These are phyloP conservation scores for Eutrema heterophyllum DNA, from an alignment of 345 rosid genomes.

Conservation along the genomic window DNA sequence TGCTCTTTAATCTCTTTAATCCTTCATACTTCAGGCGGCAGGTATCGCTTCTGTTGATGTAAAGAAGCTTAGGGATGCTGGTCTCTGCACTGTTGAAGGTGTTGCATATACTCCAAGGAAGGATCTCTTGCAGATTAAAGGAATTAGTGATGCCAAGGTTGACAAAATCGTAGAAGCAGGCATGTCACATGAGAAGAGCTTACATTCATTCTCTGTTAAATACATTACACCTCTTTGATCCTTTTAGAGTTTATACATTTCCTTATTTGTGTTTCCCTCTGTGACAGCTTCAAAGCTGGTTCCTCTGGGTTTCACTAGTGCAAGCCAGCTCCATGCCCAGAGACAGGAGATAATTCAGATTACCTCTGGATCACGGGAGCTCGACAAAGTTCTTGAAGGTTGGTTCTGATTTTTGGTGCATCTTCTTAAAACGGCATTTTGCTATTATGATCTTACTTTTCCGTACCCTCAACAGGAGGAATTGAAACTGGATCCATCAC, in stretches of 20 bases:
- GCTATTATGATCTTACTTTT: constrained; percentile 12
- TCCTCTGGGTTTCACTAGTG: constrained; percentile 94
- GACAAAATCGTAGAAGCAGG: constrained; percentile 98
- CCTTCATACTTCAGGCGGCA: constrained; percentile 47
- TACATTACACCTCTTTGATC: not conserved
- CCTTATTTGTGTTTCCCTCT: not conserved
- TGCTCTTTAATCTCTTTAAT: constrained; percentile 7
- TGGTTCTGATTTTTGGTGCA: not conserved
- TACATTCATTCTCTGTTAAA: not conserved
- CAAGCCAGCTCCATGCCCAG: constrained; percentile 85
- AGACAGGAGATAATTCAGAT: constrained; percentile 94
- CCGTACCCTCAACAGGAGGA: constrained; percentile 52
- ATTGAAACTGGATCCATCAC: constrained; percentile 97
- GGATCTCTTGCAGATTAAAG: constrained; percentile 95
- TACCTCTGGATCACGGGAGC: constrained; percentile 91
- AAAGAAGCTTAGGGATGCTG: constrained; percentile 93
- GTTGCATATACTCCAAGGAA: constrained; percentile 88
- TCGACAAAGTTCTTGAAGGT: constrained; percentile 95
- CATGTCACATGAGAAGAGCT: not conserved
- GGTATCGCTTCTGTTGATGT: constrained; percentile 86
- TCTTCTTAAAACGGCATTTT: not conserved
- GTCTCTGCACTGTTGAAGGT: constrained; percentile 90
- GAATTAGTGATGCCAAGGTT: constrained; percentile 95
- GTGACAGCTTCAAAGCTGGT: constrained; percentile 83
- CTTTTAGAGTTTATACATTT: not conserved